Base-by-base conservation (phyloP, 768 basidiomycete species). In the Agrocybe pediades region DNA sequence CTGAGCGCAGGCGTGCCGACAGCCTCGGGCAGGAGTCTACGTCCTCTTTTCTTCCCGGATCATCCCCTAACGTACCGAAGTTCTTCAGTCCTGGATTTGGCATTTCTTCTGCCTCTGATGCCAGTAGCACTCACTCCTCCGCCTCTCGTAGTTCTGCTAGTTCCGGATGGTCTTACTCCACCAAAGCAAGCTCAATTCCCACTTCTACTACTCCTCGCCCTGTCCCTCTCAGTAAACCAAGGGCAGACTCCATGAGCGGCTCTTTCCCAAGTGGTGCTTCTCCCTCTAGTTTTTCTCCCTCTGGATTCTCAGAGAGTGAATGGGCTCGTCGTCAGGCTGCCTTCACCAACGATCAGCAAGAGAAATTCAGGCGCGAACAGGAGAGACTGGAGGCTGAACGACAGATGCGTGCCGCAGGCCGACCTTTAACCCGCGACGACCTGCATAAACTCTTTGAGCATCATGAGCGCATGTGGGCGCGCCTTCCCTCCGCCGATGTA, bases 331-430 rank as follows among this genome's bases (percentile, higher is more conserved):
- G 81, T 15, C 84, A 87, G 56, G 83, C 78, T 19, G 85, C 88
- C 61, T 80, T 84, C 25, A 79, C 80, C 24, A 76, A 81, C 42
- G 74, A 78, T 55, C 88, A 87, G 64, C 83, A 86, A 62, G 87
- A 89, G 72, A 74, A 74, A 50, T 90, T 89, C 70, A 80, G 80
- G 41, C 76, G 75, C 53, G 85, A 88, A 65, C 87, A 90, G 65
- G 86, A 87, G 65, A 73, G 76, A 41, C 40, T 78, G 50, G 85
- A 86, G 62, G 79, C 83, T 40, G 81, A 83, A 56, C 69, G 80
- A 30, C 63, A 79, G 48, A 74, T 83, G 41, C 76, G 74, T 57
- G 76, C 79, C 54, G 71, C 79, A 41, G 76, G 80, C n/a, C 79
- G 74, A 54, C 74, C 76, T 23, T 67, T 84, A 63, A 75, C 76